These are phyloP conservation scores for Penicillium dipodomyicola DNA, from an alignment of 495 filamentous ascomycete species.

Conservation along the genomic window DNA sequence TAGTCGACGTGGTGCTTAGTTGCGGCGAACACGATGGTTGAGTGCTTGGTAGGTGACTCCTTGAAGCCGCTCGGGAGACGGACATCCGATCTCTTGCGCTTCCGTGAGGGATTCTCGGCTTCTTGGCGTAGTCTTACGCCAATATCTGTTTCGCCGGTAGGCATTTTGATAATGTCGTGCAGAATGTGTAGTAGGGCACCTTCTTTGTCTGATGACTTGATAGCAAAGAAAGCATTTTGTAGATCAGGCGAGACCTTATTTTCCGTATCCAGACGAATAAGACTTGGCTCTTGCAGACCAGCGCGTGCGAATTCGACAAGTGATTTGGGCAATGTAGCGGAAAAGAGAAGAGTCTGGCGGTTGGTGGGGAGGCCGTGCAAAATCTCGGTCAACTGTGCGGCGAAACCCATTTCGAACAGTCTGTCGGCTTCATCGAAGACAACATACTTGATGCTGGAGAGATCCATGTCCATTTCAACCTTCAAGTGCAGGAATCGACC, in stretches of 20 bases:
- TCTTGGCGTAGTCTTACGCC: slow-evolving; percentile 36
- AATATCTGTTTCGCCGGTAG: slow-evolving; percentile 65
- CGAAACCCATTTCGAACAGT: slow-evolving; percentile 97
- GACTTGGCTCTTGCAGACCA: slow-evolving; percentile 81
- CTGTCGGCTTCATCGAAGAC: slow-evolving; percentile 98
- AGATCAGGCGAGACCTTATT: slow-evolving; percentile 94
- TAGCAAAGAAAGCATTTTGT: slow-evolving; percentile 86
- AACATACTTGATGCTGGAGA: slow-evolving; percentile 82
- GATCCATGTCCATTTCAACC: slow-evolving; percentile 88
- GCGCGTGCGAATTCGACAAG: slow-evolving; percentile 95
- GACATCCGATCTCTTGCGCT: slow-evolving; percentile 60
- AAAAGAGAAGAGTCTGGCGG: slow-evolving; percentile 90
- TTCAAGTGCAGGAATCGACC: slow-evolving; percentile 94
- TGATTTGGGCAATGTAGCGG: slow-evolving; percentile 87
- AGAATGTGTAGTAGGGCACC: slow-evolving; percentile 85
- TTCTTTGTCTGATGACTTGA: slow-evolving; percentile 91
- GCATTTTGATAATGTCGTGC: slow-evolving; percentile 90
- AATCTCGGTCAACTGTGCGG: slow-evolving; percentile 89
- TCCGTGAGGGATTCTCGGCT: slow-evolving; percentile 53
- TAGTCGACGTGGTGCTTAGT: slow-evolving; percentile 99
- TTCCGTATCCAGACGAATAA: slow-evolving; percentile 88
- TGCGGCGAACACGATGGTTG: slow-evolving; percentile 89
- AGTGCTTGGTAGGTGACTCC: slow-evolving; percentile 57
- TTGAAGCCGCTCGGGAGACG: slow-evolving; percentile 35
- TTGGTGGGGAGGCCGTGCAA: slow-evolving; percentile 77